Evolutionary conservation across 116 monocot species (phyloP), one percentile per base, ranked within the genome.

Genomic region (Phalaenopsis hybrid): DNA sequence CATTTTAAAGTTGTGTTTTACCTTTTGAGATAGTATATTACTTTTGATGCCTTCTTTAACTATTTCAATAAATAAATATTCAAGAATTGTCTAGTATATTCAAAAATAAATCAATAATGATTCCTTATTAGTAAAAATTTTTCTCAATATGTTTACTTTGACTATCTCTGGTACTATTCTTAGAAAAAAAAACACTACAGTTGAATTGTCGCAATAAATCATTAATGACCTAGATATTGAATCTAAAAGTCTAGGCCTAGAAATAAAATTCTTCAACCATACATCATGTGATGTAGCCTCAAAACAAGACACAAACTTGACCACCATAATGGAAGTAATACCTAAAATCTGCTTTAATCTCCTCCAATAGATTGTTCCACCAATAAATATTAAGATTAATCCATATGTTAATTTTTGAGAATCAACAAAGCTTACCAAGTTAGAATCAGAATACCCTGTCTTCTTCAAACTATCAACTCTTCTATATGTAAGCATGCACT

Each of bases 261-360:
- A 68, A 43, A 80, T 80, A 23, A 68, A 80, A 68, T 21, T 80
- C 50, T 55, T 81, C 45, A 81, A 73, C 73, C 81, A 81, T 81
- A 73, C 55, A 73, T 25, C 28, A 72, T 52, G 73, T 20, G 44
- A 81, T n/a, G 81, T 59, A 21, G 79, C 57, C 61, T 79, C 58
- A 79, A 61, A 79, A 59, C 59, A 59, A 37, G 79, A 79, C 15
- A 79, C 25, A 13, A 79, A 79, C 34, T 79, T 59, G 17, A 59
- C 61, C 41, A 61, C 79, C 79, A 58, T 58, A 58, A 13, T 58
- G 58, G 58, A 58, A 58, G 58, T 58, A 58, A 13, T 20, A 20
- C 4, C 15, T 11, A 58, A 20, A 16, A 13, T 58, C 58, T 58
- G 0, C 58, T 58, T 58, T 5, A 13, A 6, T 12, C 58, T 58